phyloP scores from a whole-genome alignment of 441 rosid species.

The Eutrema salsugineum region DNA sequence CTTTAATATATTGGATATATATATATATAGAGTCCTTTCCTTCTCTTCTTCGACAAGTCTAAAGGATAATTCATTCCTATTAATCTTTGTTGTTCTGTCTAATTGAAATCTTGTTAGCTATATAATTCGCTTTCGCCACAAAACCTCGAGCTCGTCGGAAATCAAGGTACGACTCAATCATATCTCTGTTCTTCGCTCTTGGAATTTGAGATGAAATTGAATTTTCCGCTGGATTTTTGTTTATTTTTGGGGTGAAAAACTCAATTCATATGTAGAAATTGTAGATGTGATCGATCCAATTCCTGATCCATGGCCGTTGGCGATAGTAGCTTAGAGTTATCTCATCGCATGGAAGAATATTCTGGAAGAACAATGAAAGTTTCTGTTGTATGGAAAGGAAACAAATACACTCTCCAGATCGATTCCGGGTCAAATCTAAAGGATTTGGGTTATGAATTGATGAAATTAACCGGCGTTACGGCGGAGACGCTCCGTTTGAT shows the following conservation, averaged over 20 bases:
- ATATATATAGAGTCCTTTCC: not conserved
- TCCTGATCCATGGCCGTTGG: conserved; percentile 13
- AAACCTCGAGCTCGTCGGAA: not conserved
- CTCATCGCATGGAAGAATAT: conserved; percentile 42
- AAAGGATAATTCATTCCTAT: not conserved
- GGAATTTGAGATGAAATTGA: not conserved
- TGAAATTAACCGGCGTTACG: conserved; percentile 63
- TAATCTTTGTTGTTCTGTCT: not conserved
- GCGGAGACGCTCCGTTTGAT: conserved; percentile 75
- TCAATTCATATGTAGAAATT: not conserved
- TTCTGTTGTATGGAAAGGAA: conserved; percentile 72
- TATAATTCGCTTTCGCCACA: not conserved
- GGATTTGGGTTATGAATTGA: conserved; percentile 71
- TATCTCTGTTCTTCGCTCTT: not conserved
- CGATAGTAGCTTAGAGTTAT: conserved; percentile 1
- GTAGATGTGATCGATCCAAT: not conserved
- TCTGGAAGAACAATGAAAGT: conserved; percentile 37
- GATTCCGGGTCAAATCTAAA: conserved; percentile 50
- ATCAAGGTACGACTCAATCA: not conserved
- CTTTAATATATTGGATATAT: not conserved
- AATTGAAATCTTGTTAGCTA: not conserved
- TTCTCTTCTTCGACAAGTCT: not conserved
- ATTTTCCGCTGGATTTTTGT: not conserved
- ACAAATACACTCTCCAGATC: conserved; percentile 54
- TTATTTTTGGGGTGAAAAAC: not conserved